Percentiles rank a stretch among this genome's conserved stretches.
phyloP scores from a whole-genome alignment of 768 basidiomycete genomes.

The Phylloporus sp. region DNA sequence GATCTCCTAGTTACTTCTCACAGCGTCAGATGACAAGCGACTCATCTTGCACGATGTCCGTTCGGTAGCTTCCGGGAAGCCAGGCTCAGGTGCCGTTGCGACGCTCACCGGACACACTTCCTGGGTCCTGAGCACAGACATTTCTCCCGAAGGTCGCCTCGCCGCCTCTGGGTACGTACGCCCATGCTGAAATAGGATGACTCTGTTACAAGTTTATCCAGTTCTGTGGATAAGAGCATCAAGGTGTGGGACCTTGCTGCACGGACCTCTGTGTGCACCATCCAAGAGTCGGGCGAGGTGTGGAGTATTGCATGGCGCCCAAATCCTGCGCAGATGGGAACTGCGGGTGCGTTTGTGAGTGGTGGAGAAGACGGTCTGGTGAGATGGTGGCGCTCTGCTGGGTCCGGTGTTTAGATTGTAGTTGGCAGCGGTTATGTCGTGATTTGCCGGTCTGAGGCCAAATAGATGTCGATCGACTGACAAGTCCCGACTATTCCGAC shows the following conservation, averaged over 20 bases:
- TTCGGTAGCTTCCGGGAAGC: slow-evolving; percentile 51
- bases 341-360: slow-evolving; percentile 61
- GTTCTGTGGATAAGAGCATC: slow-evolving; percentile 81
- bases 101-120: slow-evolving; percentile 85
- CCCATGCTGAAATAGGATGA: neutral
- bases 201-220: slow-evolving; percentile 22
- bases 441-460: neutral
- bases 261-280: slow-evolving; percentile 69
- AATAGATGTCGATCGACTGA: neutral
- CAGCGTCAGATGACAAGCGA: slow-evolving; percentile 90
- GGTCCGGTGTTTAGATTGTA: slow-evolving; percentile 31
- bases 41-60: slow-evolving; percentile 90
- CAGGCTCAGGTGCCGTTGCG: slow-evolving; percentile 75
- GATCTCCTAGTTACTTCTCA: slow-evolving; percentile 66
- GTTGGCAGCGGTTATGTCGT: neutral
- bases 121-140: slow-evolving; percentile 82
- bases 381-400: slow-evolving; percentile 76
- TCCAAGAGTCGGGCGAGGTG: slow-evolving; percentile 76
- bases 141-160: slow-evolving; percentile 77
- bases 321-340: slow-evolving; percentile 48
- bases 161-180: slow-evolving; percentile 71
- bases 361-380: slow-evolving; percentile 75
- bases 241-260: slow-evolving; percentile 85
- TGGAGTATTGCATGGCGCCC: slow-evolving; percentile 85
- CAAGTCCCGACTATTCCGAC: neutral